Evolutionary conservation across 192 early-diverging fungal genomes (phyloP).

Genomic region (Rhizophagus clarus): DNA sequence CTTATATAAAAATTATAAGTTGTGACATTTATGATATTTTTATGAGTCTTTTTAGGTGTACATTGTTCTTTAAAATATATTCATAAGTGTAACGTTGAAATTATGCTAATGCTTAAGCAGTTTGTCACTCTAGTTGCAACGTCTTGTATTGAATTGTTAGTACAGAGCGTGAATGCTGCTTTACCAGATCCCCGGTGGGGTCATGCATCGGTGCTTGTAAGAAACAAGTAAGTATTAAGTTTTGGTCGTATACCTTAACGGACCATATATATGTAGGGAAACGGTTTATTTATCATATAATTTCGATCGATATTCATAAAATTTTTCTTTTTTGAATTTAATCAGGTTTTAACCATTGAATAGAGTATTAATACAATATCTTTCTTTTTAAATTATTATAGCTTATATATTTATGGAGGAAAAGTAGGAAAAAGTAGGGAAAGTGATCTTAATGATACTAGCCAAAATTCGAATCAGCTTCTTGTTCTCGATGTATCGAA

Average conservation of each 20-base stretch:
- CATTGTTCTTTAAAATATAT: no score
- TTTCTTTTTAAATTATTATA: background rate
- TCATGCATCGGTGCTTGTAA: background rate
- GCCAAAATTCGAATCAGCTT: background rate
- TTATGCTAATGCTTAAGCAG: background rate
- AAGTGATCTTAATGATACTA: background rate
- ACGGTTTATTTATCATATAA: background rate
- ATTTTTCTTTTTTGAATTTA: background rate
- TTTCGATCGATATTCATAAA: background rate
- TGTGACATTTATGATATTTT: no score
- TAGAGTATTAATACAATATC: background rate
- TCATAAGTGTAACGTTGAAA: background rate
- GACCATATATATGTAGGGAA: background rate
- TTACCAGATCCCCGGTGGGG: constrained; percentile 1
- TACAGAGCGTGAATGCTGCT: background rate
- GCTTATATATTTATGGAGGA: constrained; percentile 27
- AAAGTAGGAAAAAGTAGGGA: background rate
- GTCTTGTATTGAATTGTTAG: background rate
- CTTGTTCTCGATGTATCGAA: background rate
- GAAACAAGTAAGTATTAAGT: background rate
- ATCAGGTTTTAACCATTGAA: background rate
- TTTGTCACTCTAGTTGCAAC: background rate
- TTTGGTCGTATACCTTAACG: no score
- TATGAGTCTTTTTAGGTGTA: no score
- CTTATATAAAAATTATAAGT: no score